Percentiles rank a stretch among this genome's conserved stretches.
Conservation (phyloP, 805 yeast genomes). For the Metschnikowia santaceciliae region DNA sequence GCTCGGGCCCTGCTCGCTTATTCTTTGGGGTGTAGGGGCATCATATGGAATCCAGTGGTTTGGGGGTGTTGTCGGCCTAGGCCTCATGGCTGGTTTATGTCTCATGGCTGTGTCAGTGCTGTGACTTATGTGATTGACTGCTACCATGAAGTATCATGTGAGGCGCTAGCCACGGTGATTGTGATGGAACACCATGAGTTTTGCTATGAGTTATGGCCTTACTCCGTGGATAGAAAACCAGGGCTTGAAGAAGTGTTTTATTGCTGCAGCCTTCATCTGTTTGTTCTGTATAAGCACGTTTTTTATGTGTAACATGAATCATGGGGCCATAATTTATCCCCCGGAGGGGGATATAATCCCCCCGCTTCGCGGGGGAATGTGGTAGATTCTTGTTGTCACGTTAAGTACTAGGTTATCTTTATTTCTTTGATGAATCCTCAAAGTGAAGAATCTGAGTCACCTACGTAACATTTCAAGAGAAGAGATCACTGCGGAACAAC, state of each 20-base stretch:
- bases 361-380: no score
- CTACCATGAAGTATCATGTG: slow-evolving; percentile 27
- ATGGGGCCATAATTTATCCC: no score
- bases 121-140: slow-evolving; percentile 26
- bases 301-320: no score
- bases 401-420: no score
- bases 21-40: slow-evolving; percentile 25
- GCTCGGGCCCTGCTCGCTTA: slow-evolving; percentile 15
- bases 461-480: no score
- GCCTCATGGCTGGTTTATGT: slow-evolving; percentile 19
- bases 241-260: slow-evolving; percentile 55
- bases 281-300: slow-evolving; percentile 46
- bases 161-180: slow-evolving; percentile 46
- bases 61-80: slow-evolving; percentile 25
- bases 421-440: no score
- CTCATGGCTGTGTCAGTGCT: slow-evolving; percentile 26
- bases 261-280: slow-evolving; percentile 52
- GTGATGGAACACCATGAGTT: slow-evolving; percentile 57
- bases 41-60: slow-evolving; percentile 21
- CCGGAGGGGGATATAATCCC: no score
- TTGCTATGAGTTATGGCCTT: slow-evolving; percentile 57
- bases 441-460: no score
- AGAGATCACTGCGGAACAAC: no score
- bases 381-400: no score
- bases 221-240: slow-evolving; percentile 52